Evolutionary conservation across 1,139 yeast genomes (phyloP), one percentile per base, ranked within the genome.

Genomic region (Blastobotrys persicus): DNA sequence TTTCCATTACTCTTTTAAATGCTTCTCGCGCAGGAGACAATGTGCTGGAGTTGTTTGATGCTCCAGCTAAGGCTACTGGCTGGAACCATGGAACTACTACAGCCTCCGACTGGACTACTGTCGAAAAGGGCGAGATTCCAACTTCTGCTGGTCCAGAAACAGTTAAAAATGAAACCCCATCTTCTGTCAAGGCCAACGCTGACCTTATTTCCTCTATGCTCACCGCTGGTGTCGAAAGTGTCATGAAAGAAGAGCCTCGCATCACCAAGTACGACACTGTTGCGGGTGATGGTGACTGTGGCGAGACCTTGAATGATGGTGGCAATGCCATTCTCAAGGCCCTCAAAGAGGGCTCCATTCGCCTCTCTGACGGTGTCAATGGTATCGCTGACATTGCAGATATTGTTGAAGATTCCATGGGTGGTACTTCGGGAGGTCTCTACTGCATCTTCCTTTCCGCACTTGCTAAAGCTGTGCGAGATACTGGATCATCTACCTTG

Each of bases 271-370:
- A 85, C 59, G 98, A 91, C 62, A 86, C 95, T 1, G 75, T 83
- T 58, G 97, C 92, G 1, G 98, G 98, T 53, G 98, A 91, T 66
- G 98, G 98, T 59, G 98, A 91, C 65, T 89, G 97, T 70, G 98
- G 98, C 43, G 94, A 88, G 61, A 91, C 97, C 0, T 72, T 91
- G 55, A 88, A 83, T 13, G 77, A 80, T 26, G 97, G 97, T 42
- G 95, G 91, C 19, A 76, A 82, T 49, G 88, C 88, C 1, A 78
- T 91, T 40, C 70, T 80, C 41, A 70, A 75, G 11, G 80, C 81
- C 16, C 48, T 60, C 33, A 70, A 75, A 20, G 58, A 64, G 17
- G 68, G 68, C n/a, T 59, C 67, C 11, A 66, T 81, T 39, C 72
- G 80, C 31, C 64, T 72, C 6, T 70, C 73, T 32, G 77, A 78